Base-by-base conservation (phyloP, 192 early-diverging fungal species). In the Pilaira anomala region DNA sequence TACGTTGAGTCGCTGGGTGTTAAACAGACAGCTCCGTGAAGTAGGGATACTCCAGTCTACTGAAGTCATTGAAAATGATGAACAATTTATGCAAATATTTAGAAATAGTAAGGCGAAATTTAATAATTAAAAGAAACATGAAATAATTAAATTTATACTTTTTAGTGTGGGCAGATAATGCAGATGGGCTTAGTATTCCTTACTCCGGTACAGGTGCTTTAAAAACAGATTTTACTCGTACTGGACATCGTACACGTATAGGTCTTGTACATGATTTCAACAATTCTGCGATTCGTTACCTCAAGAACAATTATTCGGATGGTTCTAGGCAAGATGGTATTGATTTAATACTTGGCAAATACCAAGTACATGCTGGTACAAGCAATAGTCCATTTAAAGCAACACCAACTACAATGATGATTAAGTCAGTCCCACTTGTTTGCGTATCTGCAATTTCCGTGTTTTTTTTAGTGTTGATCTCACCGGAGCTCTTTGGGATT, bases 171-270 rank as follows among this genome's bases (percentile, higher is more conserved):
- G 94, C 97, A 9, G 93, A 99, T 75, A 93, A 99, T 73, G 97
- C 95, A 16, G 93, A 99, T 76, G 90, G 80, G 18, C 78, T 99
- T 40, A 92, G 90, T 68, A 74, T 82, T 22, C 88, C 91, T 50
- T 99, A 99, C 69, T 91, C 91, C 53, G 97, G 97, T 44, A 97
- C 97, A 2, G 92, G 93, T 16, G 97, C 97, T 2, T 78, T 97
- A 39, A 99, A 99, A 73, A 98, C 94, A 7, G 97, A 99, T 65
- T 99, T 88, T 71, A 99, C 97, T 9, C 82, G 91, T 42, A 95
- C 93, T 0, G 95, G 94, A 13, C 88, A 89, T 76, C 83, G 97
- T 42, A 91, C 90, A 13, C 85, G 83, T 48, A 24, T 64, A 39
- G 97, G 97, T 7, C 86, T 86, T 13, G 49, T 93, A 26, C 78